Evolutionary conservation across 345 rosid species (phyloP).

Genomic region (Excoecaria cochinchinensis): DNA sequence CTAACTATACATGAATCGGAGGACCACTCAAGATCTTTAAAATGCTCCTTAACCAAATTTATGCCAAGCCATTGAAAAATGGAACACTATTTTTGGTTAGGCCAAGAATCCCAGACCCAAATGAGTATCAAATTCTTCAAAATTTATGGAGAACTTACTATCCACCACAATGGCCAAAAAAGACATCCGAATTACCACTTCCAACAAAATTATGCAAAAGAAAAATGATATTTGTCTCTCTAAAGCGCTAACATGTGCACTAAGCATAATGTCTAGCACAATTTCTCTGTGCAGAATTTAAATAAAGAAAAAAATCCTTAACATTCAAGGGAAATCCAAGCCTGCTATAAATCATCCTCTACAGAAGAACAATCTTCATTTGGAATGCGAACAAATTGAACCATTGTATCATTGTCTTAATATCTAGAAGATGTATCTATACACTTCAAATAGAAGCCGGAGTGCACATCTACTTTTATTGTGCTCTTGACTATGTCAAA

Average conservation of each 20-base stretch:
- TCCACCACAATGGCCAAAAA: not conserved
- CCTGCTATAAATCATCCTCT: not conserved
- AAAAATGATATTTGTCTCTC: not conserved
- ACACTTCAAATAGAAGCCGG: not conserved
- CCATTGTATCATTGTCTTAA: not conserved
- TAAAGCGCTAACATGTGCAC: not conserved
- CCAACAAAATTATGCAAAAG: not conserved
- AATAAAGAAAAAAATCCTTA: not conserved
- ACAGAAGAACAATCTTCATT: not conserved
- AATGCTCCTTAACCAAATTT: not conserved
- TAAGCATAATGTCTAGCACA: not conserved
- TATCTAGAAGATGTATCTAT: not conserved
- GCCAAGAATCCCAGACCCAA: not conserved
- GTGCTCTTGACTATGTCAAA: not conserved
- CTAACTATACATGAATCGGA: too few relatives aligned
- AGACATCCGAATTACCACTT: not conserved
- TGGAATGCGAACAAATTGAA: not conserved
- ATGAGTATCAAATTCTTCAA: slow-evolving; percentile 1
- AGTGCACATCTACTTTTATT: not conserved
- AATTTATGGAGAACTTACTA: not conserved
- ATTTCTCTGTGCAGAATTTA: not conserved
- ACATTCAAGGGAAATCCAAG: not conserved
- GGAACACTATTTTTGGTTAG: not conserved
- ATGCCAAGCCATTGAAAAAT: not conserved
- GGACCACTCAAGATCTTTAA: not conserved